Evolutionary conservation across 2,329 filamentous ascomycete genomes (phyloP).

Genomic region (Alternaria burnsii): DNA sequence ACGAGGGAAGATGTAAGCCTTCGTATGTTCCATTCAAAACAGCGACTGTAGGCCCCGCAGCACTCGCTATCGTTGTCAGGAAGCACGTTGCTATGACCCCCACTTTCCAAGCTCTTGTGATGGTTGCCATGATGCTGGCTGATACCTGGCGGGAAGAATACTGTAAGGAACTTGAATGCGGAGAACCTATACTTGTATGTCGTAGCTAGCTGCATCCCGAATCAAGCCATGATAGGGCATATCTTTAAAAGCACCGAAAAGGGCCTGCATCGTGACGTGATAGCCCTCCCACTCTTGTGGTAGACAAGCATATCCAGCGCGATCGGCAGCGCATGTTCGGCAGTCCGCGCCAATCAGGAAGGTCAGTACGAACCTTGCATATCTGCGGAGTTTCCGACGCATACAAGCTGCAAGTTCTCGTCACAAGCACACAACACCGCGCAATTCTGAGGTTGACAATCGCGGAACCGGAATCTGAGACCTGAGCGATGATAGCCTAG

Average conservation of each 20-base stretch:
- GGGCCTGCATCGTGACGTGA: constrained; percentile 17
- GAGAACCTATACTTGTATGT: constrained; percentile 20
- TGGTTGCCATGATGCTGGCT: constrained; percentile 19
- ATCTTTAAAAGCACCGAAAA: not conserved
- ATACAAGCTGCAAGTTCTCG: not conserved
- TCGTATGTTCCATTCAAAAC: constrained; percentile 49
- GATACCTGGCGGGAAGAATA: not conserved
- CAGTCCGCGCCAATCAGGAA: constrained; percentile 16
- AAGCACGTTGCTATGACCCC: constrained; percentile 22
- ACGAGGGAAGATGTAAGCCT: constrained; percentile 42
- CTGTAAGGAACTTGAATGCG: not conserved
- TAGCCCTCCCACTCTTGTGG: constrained; percentile 12
- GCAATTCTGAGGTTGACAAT: not conserved
- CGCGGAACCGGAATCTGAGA: not conserved
- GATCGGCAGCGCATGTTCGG: constrained; percentile 18
- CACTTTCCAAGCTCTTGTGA: constrained; percentile 31
- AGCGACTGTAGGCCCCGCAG: constrained; percentile 35
- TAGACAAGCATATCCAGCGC: constrained; percentile 1
- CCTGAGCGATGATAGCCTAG: constrained; percentile 1
- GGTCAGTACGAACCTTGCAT: constrained; percentile 11
- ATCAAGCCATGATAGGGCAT: constrained; percentile 3
- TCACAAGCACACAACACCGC: too few relatives aligned
- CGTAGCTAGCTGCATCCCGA: constrained; percentile 15
- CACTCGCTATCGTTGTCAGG: constrained; percentile 21
- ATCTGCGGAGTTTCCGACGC: not conserved